Evolutionary conservation across 2,329 filamentous ascomycete species (phyloP).

Genomic region (Ceratocystis variospora): DNA sequence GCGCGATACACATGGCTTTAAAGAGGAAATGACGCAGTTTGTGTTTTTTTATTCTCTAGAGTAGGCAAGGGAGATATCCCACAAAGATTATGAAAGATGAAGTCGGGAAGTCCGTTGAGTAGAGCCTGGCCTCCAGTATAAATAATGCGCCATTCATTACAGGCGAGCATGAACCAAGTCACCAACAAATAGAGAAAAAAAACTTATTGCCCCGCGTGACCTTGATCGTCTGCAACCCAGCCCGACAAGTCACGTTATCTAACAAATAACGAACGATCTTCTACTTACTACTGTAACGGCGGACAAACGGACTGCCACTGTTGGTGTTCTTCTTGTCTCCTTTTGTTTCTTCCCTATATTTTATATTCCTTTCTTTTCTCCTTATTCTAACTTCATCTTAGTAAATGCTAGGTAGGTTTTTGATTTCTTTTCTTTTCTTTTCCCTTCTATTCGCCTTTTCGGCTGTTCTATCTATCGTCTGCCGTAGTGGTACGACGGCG

Average conservation of each 20-base stretch:
- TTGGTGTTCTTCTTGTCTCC: background rate
- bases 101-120: background rate
- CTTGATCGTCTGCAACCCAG: background rate
- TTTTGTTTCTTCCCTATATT: background rate
- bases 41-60: background rate
- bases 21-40: background rate
- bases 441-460: background rate
- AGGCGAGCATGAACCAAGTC: background rate
- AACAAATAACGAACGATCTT: background rate
- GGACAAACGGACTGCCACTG: background rate
- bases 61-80: background rate
- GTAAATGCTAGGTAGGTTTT: background rate
- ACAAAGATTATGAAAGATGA: background rate
- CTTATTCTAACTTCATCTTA: background rate
- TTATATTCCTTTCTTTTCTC: background rate
- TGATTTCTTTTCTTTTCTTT: background rate
- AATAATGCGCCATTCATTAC: background rate
- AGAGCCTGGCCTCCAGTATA: background rate
- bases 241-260: background rate
- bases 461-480: background rate
- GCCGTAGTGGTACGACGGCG: too few species aligned
- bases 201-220: background rate
- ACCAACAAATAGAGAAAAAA: background rate
- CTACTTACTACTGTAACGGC: background rate
- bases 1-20: slow-evolving; percentile 58